phyloP scores from a whole-genome alignment of 192 early-diverging fungal genomes.

The Backusella mclennaniae region DNA sequence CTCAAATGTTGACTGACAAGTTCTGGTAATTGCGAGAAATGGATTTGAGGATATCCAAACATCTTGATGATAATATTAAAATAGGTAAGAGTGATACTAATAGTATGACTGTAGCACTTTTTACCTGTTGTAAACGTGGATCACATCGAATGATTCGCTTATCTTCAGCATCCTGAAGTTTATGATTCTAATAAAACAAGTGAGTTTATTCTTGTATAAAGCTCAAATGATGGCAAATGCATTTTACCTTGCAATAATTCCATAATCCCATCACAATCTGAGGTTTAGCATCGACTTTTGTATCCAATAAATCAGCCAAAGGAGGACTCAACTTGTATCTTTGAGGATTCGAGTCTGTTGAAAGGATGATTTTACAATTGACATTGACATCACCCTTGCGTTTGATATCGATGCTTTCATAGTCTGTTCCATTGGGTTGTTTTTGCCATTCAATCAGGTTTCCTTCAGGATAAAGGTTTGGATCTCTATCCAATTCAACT shows the following conservation, averaged over 20 bases:
- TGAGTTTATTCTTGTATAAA: background rate
- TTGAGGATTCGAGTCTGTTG: conserved; percentile 75
- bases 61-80: conserved; percentile 55
- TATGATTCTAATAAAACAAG: conserved; percentile 57
- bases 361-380: conserved; percentile 73
- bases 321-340: conserved; percentile 77
- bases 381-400: conserved; percentile 86
- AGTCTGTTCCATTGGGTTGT: conserved; percentile 44
- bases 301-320: conserved; percentile 74
- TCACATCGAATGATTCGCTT: conserved; percentile 87
- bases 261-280: conserved; percentile 86
- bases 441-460: conserved; percentile 75
- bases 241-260: conserved; percentile 90
- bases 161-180: conserved; percentile 89
- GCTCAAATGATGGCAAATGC: conserved; percentile 15
- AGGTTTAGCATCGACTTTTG: conserved; percentile 70
- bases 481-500: conserved; percentile 82
- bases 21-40: conserved; percentile 82
- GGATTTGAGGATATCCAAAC: conserved; percentile 64
- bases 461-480: conserved; percentile 72
- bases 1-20: conserved; percentile 71
- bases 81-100: background rate
- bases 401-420: conserved; percentile 94
- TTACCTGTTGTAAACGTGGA: conserved; percentile 23
- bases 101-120: too few relatives aligned